Evolutionary conservation across 768 basidiomycete genomes (phyloP).

Genomic region (Lyophyllum semitale): DNA sequence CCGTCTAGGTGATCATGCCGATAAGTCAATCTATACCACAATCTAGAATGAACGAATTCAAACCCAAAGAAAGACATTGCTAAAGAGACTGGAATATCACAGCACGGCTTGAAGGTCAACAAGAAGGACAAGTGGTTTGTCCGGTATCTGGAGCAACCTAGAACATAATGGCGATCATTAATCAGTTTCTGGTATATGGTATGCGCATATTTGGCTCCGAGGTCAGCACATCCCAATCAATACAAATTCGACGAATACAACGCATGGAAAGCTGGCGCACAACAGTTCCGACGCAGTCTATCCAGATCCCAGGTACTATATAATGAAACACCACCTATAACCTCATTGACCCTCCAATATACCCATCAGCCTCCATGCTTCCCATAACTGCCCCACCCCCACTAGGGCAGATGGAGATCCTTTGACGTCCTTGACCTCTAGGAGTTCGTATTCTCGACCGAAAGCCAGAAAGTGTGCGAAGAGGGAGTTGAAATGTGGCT

Average conservation of each 20-base stretch:
- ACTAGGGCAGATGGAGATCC: slow-evolving; percentile 63
- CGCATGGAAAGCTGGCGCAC: neutral
- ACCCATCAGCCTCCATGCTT: slow-evolving; percentile 92
- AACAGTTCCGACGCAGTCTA: neutral
- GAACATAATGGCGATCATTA: slow-evolving; percentile 8
- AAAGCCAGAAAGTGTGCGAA: slow-evolving; percentile 99
- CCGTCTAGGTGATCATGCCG: slow-evolving; percentile 19
- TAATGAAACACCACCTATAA: neutral
- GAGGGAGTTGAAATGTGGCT: slow-evolving; percentile 95
- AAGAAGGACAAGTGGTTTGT: neutral
- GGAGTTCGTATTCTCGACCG: slow-evolving; percentile 90
- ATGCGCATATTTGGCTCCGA: slow-evolving; percentile 2
- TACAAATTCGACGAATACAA: too few relatives aligned
- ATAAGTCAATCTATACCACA: slow-evolving; percentile 10
- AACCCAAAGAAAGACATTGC: slow-evolving; percentile 40
- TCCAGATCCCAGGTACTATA: neutral
- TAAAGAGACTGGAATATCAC: slow-evolving; percentile 8
- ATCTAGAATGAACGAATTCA: slow-evolving; percentile 3
- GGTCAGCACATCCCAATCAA: neutral
- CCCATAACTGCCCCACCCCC: slow-evolving; percentile 81
- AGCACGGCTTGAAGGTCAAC: neutral
- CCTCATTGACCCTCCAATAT: slow-evolving; percentile 51
- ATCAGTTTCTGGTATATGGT: slow-evolving; percentile 2
- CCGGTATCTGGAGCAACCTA: slow-evolving; percentile 2
- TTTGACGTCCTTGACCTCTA: slow-evolving; percentile 89